Conservation (phyloP, 2,329 filamentous ascomycete species). For the Colletotrichum godetiae region DNA sequence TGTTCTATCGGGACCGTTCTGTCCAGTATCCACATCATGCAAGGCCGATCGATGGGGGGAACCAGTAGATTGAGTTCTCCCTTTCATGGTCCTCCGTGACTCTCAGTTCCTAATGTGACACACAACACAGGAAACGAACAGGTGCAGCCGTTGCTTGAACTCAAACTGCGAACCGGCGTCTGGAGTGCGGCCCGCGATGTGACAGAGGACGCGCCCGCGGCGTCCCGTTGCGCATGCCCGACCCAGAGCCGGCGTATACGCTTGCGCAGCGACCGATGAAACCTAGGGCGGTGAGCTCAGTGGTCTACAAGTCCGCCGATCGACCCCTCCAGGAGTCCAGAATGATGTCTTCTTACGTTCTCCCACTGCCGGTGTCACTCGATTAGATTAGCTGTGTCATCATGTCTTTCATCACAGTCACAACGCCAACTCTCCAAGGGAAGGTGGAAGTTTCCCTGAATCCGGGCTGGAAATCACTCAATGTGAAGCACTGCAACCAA, state of each 20-base stretch:
- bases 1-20: not conserved
- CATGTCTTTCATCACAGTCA: not conserved
- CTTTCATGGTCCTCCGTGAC: slow-evolving; percentile 7
- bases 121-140: not conserved
- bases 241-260: not conserved
- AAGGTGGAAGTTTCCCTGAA: not conserved
- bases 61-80: not conserved
- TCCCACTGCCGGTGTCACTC: not conserved
- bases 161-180: not conserved
- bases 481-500: not conserved
- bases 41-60: not conserved
- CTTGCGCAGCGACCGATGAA: not conserved
- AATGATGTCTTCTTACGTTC: not conserved
- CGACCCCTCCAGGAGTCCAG: too few species aligned
- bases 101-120: slow-evolving; percentile 5
- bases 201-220: not conserved
- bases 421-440: not conserved
- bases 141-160: not conserved
- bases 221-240: not conserved
- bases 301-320: not conserved
- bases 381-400: not conserved
- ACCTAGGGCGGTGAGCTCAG: not conserved
- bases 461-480: not conserved
- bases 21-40: not conserved
- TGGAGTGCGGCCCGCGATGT: not conserved